Evolutionary conservation across 768 basidiomycete genomes (phyloP).

Genomic region (Exidia glandulosa): DNA sequence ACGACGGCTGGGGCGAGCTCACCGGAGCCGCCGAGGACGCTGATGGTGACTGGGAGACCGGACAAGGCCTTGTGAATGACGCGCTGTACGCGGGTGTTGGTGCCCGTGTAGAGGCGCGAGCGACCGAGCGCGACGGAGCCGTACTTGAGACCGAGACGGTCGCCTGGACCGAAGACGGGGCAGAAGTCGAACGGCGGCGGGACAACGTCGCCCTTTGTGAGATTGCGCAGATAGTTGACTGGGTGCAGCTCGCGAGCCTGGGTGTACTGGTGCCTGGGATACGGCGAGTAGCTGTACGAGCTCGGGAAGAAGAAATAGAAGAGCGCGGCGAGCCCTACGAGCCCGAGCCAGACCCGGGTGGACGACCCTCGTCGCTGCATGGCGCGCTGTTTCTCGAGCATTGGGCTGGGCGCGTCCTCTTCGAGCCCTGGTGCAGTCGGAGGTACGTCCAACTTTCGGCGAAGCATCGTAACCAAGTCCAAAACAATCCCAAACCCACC

Average conservation of each 20-base stretch:
- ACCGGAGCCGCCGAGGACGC: conserved; percentile 85
- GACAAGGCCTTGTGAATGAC: conserved; percentile 74
- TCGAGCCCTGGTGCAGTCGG: not conserved
- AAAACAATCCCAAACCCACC: too few species aligned
- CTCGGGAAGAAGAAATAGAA: conserved; percentile 27
- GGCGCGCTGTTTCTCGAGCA: not conserved
- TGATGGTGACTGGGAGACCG: conserved; percentile 82
- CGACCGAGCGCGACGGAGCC: conserved; percentile 63
- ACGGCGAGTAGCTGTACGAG: not conserved
- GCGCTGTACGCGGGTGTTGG: conserved; percentile 69
- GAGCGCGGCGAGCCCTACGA: conserved; percentile 39
- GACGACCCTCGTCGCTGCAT: conserved; percentile 45
- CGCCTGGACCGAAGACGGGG: conserved; percentile 74
- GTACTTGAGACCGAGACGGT: conserved; percentile 69
- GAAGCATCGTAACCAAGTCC: not conserved
- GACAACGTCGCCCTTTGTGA: conserved; percentile 29
- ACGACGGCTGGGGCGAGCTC: not conserved
- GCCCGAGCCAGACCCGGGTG: conserved; percentile 52
- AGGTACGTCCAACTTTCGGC: not conserved
- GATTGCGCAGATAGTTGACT: conserved; percentile 63
- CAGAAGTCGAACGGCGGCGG: conserved; percentile 85
- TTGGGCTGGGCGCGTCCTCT: not conserved
- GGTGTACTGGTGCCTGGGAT: not conserved
- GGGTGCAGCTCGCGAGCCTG: conserved; percentile 24
- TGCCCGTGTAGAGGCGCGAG: conserved; percentile 68